These are phyloP conservation scores for Sclerotiophoma versabilis DNA, from an alignment of 2,329 filamentous ascomycete genomes.

Conservation along the genomic window DNA sequence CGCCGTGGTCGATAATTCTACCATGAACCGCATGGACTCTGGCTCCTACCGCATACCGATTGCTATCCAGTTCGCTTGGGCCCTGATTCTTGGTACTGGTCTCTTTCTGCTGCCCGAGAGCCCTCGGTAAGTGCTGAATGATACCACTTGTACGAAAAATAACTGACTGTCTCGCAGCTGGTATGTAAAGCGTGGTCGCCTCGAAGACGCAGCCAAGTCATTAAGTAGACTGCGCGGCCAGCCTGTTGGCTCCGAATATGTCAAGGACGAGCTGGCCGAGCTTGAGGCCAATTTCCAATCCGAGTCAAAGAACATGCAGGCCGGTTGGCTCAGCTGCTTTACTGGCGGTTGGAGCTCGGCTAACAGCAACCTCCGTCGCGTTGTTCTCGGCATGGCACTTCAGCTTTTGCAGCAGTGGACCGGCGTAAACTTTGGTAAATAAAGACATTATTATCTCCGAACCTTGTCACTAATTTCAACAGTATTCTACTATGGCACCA, in stretches of 20 bases:
- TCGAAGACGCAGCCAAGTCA: constrained; percentile 68
- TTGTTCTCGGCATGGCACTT: constrained; percentile 56
- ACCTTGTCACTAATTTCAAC: background rate
- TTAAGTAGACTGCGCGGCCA: constrained; percentile 78
- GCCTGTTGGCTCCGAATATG: constrained; percentile 73
- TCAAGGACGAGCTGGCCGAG: constrained; percentile 81
- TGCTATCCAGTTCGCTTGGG: constrained; percentile 80
- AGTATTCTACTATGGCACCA: constrained; percentile 66
- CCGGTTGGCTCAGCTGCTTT: constrained; percentile 74
- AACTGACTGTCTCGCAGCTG: constrained; percentile 71
- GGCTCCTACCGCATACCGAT: constrained; percentile 79
- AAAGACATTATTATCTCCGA: too few relatives aligned
- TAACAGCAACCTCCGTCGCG: constrained; percentile 59
- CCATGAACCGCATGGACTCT: constrained; percentile 66
- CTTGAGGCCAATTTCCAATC: constrained; percentile 90
- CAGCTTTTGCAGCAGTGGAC: constrained; percentile 66
- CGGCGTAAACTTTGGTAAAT: constrained; percentile 80
- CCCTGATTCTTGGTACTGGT: constrained; percentile 74
- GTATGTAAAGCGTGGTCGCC: constrained; percentile 78
- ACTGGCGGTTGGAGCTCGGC: constrained; percentile 58
- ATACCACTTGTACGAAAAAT: background rate
- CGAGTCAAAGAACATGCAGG: constrained; percentile 63
- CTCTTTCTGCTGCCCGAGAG: constrained; percentile 80
- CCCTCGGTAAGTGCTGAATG: background rate
- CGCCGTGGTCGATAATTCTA: constrained; percentile 75